Conservation (phyloP, 768 basidiomycete genomes). For the Mycena latifolia region DNA sequence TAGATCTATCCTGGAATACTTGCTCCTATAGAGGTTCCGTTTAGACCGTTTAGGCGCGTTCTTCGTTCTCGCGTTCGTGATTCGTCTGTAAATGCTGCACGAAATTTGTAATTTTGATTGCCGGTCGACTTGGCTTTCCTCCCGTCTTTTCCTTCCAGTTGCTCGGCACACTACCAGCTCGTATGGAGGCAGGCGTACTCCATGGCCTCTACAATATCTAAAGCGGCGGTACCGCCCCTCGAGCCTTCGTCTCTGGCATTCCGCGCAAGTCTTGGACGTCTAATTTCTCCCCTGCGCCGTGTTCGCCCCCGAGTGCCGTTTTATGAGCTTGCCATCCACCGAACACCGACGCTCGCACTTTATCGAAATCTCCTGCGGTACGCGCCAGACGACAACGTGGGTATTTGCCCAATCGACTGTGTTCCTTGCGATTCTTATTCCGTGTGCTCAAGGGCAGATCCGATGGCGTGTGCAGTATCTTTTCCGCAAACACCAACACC, state of each 20-base stretch:
- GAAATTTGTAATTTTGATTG: too few species aligned
- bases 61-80: too few species aligned
- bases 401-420: slow-evolving; percentile 32
- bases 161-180: too few species aligned
- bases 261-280: slow-evolving; percentile 63
- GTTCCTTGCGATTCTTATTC: background rate
- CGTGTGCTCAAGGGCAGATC: slow-evolving; percentile 57
- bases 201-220: slow-evolving; percentile 17
- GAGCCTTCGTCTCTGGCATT: slow-evolving; percentile 55
- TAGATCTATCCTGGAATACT: too few species aligned
- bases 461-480: slow-evolving; percentile 65
- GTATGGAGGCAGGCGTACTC: background rate
- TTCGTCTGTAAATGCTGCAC: too few species aligned
- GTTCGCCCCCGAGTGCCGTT: slow-evolving; percentile 74
- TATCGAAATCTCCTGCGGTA: slow-evolving; percentile 77
- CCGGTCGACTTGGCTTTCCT: too few species aligned
- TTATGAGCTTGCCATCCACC: slow-evolving; percentile 77
- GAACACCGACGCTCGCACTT: slow-evolving; percentile 76
- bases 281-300: slow-evolving; percentile 70
- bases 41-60: background rate
- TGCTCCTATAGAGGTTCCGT: too few species aligned
- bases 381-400: slow-evolving; percentile 68
- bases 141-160: too few species aligned
- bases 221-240: background rate
- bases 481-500: slow-evolving; percentile 64